Evolutionary conservation across 2,329 filamentous ascomycete genomes (phyloP), one percentile per base, ranked within the genome.

Genomic region (Colletotrichum liriopes): DNA sequence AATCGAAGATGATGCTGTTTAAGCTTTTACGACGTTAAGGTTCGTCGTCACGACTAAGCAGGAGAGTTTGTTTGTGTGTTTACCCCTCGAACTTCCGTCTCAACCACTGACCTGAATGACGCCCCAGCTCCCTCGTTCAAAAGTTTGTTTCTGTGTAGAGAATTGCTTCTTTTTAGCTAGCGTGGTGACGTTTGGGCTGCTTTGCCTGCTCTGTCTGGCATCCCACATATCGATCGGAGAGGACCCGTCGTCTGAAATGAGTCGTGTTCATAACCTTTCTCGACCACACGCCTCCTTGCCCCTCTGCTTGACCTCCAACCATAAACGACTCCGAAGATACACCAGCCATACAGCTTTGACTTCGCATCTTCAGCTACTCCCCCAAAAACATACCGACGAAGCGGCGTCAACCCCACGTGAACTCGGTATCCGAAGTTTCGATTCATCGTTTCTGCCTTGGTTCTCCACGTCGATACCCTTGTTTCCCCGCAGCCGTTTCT

Each of bases 11-110:
- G 58, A 58, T 29, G 43, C n/a, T 14, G 9, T 49, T 71, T 64
- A 59, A 51, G 54, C 56, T 69, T 69, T 37, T 9, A n/a, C 37
- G 26, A 26, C 45, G 45, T 52, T 45, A 43, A 37, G 61, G 26
- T 51, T 66, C 20, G 18, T 66, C 59, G 55, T 56, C 49, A 51
- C 55, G 41, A 54, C 58, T 59, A 45, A 55, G 58, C 54, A 56
- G 43, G 55, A 63, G 59, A 72, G 65, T 72, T 72, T 71, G 12
- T n/a, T 47, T 35, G 39, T 56, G 35, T 56, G 35, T 32, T 18
- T 2, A 18, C 37, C 18, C 32, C 18, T 61, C 63, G 20, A 59
- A 45, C 18, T 55, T 39, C 41, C 58, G 47, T 47, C 55, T 51
- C 55, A 52, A 63, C 23, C 23, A 41, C 29, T 35, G 35, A 51